A percentile compares a stretch with the other conserved stretches of the same genome.
Conservation (phyloP, 495 filamentous ascomycete genomes). For the Massariosphaeria phaeospora region DNA sequence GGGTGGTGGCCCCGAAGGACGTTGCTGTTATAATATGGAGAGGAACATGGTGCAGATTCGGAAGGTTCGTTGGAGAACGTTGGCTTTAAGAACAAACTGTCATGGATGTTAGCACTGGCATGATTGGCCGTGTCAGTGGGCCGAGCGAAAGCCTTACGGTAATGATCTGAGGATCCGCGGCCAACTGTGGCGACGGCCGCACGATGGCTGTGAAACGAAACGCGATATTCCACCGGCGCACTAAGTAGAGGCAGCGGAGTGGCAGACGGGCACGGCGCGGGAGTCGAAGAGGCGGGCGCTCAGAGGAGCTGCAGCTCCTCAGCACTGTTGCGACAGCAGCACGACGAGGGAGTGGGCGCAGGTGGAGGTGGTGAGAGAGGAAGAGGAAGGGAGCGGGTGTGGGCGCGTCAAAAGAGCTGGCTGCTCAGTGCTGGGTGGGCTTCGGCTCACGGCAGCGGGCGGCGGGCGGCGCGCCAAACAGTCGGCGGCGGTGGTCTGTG, state of each 20-base stretch:
- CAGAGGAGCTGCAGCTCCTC: conserved; percentile 5
- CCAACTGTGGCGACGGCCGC: conserved; percentile 24
- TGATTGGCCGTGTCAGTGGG: conserved; percentile 2
- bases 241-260: too few relatives aligned
- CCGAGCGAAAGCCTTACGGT: conserved; percentile 23
- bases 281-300: background rate
- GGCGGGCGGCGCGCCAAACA: too few relatives aligned
- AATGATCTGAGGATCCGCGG: conserved; percentile 32
- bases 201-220: conserved; percentile 25
- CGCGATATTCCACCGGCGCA: background rate
- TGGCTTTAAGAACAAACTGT: conserved; percentile 7
- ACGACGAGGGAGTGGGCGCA: background rate
- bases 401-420: background rate
- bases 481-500: too few relatives aligned
- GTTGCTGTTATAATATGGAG: conserved; percentile 34
- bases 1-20: conserved; percentile 37
- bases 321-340: background rate
- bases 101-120: conserved; percentile 14
- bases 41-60: conserved; percentile 32
- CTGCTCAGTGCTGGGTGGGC: background rate
- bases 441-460: background rate
- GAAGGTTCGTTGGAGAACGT: conserved; percentile 29
- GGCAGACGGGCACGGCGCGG: background rate
- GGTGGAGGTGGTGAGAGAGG: background rate
- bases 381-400: background rate